A percentile compares a stretch with the other conserved stretches of the same genome.
These are phyloP conservation scores for Trypanosomatidae sp. DNA, from an alignment of 208 protist species.

Conservation along the genomic window DNA sequence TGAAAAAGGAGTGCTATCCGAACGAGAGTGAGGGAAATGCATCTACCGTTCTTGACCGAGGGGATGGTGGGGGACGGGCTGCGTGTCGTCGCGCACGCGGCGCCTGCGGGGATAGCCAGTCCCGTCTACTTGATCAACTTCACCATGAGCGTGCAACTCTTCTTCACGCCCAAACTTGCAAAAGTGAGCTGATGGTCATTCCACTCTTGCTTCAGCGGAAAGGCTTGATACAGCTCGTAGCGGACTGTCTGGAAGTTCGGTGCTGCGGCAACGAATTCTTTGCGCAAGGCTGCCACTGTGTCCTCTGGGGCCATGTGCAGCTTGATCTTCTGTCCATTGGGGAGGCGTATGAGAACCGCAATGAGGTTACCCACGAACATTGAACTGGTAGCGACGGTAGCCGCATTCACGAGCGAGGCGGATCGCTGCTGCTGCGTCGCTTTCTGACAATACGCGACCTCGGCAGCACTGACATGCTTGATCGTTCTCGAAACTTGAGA, in stretches of 20 bases:
- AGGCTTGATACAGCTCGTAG: constrained; percentile 84
- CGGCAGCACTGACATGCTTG: constrained; percentile 51
- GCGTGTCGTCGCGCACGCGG: neutral
- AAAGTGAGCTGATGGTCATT: constrained; percentile 68
- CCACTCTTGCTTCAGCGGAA: constrained; percentile 50
- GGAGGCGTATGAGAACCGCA: constrained; percentile 69
- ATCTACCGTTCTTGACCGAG: neutral
- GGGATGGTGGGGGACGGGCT: neutral
- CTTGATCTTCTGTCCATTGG: constrained; percentile 57
- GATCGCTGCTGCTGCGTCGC: neutral
- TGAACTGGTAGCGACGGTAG: neutral
- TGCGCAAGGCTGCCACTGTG: constrained; percentile 67
- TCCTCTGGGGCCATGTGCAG: constrained; percentile 45
- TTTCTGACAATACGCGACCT: constrained; percentile 25
- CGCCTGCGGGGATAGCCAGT: neutral
- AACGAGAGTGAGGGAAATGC: neutral
- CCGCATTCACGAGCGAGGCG: neutral
- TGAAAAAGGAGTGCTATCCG: neutral
- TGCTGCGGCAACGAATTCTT: constrained; percentile 51
- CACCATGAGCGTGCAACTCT: constrained; percentile 64
- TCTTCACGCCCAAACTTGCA: constrained; percentile 47
- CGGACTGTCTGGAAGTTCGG: constrained; percentile 35
- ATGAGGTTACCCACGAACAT: constrained; percentile 37
- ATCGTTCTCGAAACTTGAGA: constrained; percentile 17
- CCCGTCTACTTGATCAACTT: constrained; percentile 17